These are phyloP conservation scores for Dunaliella salina DNA, from an alignment of 163 green algal genomes.

Conservation along the genomic window DNA sequence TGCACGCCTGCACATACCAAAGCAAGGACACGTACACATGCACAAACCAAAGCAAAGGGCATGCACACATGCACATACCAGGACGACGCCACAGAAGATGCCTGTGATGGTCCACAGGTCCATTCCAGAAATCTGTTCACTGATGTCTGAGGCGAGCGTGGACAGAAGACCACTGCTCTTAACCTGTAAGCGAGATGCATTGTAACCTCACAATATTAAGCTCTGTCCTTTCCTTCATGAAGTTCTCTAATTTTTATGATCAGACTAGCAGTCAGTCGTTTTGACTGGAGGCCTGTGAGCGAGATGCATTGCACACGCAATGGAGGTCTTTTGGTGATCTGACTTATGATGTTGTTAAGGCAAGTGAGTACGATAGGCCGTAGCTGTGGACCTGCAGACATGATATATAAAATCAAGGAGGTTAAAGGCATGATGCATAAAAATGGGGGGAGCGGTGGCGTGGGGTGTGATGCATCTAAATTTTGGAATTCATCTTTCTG, in stretches of 20 bases:
- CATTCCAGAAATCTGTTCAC: conserved; percentile 28
- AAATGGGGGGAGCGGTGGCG: too few relatives aligned
- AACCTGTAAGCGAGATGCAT: background rate
- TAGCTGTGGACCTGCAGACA: background rate
- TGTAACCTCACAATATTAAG: too few relatives aligned
- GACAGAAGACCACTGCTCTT: conserved; percentile 55
- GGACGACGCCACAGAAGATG: conserved; percentile 64
- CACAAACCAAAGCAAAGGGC: background rate
- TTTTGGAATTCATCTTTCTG: too few relatives aligned
- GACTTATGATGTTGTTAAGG: background rate
- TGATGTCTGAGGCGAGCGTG: conserved; percentile 45
- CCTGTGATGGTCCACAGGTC: conserved; percentile 43
- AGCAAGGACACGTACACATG: too few relatives aligned
- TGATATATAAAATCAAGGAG: too few relatives aligned
- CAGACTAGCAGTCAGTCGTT: too few relatives aligned
- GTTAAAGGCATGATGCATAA: too few relatives aligned
- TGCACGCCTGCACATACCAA: background rate
- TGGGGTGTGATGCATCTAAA: too few relatives aligned
- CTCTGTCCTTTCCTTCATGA: too few relatives aligned
- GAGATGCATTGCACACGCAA: background rate
- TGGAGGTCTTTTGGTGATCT: background rate
- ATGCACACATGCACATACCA: conserved; percentile 23
- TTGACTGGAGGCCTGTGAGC: too few relatives aligned
- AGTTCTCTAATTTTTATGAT: too few relatives aligned
- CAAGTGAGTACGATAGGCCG: background rate